Evolutionary conservation across 257 asterid species (phyloP).

Genomic region (Capsicum pubescens): DNA sequence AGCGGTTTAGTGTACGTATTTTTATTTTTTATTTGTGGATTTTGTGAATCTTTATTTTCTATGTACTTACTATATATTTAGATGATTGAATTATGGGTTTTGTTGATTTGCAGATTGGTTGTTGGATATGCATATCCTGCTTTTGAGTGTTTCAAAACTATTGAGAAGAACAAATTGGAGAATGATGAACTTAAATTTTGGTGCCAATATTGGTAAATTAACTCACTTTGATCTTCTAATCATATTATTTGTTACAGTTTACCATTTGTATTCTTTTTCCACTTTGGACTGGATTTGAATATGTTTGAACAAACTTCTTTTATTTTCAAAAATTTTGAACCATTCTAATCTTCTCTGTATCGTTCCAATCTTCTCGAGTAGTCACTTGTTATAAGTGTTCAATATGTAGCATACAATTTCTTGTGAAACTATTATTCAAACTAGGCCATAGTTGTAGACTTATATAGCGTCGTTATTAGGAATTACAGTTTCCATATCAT

Average conservation of each 20-base stretch:
- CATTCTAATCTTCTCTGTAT: too few relatives aligned
- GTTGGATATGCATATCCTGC: conserved; percentile 95
- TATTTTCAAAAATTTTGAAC: too few relatives aligned
- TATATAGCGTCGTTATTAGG: too few relatives aligned
- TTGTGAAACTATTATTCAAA: not conserved
- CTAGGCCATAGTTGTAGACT: too few relatives aligned
- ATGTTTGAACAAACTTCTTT: not conserved
- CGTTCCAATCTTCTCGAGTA: not conserved
- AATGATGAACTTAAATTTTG: conserved; percentile 76
- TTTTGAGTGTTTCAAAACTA: conserved; percentile 79
- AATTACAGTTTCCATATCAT: not conserved
- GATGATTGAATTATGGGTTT: not conserved
- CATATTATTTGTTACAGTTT: not conserved
- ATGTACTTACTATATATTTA: not conserved
- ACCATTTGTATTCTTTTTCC: not conserved
- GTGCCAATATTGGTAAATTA: conserved; percentile 86
- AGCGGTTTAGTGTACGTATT: conserved; percentile 57
- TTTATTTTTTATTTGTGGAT: not conserved
- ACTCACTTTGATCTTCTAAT: not conserved
- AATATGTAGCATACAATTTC: too few relatives aligned
- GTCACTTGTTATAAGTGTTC: not conserved
- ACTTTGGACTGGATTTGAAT: not conserved
- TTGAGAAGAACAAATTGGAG: conserved; percentile 77
- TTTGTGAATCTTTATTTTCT: not conserved
- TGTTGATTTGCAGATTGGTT: conserved; percentile 56